These are phyloP conservation scores for Strobilomyces confusus DNA, from an alignment of 768 basidiomycete species.

Conservation along the genomic window DNA sequence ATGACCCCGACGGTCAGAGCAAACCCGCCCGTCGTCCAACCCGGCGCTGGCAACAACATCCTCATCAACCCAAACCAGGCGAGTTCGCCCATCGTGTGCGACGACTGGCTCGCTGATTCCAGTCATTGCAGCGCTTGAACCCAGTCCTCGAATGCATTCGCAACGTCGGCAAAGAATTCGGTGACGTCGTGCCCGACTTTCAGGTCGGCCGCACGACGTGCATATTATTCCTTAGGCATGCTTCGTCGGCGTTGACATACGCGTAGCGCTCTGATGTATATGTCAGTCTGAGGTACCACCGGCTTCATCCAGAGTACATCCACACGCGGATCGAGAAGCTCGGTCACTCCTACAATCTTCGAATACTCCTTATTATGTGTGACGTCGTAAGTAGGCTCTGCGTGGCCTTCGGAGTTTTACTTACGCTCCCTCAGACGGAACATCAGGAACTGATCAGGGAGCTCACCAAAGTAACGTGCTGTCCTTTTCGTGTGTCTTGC, in stretches of 20 bases:
- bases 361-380: slow-evolving; percentile 84
- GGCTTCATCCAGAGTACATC: slow-evolving; percentile 96
- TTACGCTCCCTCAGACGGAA: slow-evolving; percentile 57
- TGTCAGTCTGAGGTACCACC: slow-evolving; percentile 83
- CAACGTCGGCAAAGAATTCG: slow-evolving; percentile 91
- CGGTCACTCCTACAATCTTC: slow-evolving; percentile 72
- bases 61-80: slow-evolving; percentile 62
- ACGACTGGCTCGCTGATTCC: not conserved
- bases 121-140: slow-evolving; percentile 64
- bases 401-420: not conserved
- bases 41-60: slow-evolving; percentile 61
- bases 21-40: slow-evolving; percentile 57
- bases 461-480: slow-evolving; percentile 67
- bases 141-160: slow-evolving; percentile 83
- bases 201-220: slow-evolving; percentile 94
- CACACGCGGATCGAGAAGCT: slow-evolving; percentile 87
- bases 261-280: not conserved
- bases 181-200: slow-evolving; percentile 90
- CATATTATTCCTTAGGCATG: slow-evolving; percentile 84
- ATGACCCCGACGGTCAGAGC: slow-evolving; percentile 1
- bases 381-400: slow-evolving; percentile 71
- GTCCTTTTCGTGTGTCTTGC: slow-evolving; percentile 2
- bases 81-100: not conserved
- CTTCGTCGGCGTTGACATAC: not conserved
- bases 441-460: slow-evolving; percentile 91